Evolutionary conservation across 1,139 yeast genomes (phyloP).

Genomic region (Suhomyces chickasaworum): DNA sequence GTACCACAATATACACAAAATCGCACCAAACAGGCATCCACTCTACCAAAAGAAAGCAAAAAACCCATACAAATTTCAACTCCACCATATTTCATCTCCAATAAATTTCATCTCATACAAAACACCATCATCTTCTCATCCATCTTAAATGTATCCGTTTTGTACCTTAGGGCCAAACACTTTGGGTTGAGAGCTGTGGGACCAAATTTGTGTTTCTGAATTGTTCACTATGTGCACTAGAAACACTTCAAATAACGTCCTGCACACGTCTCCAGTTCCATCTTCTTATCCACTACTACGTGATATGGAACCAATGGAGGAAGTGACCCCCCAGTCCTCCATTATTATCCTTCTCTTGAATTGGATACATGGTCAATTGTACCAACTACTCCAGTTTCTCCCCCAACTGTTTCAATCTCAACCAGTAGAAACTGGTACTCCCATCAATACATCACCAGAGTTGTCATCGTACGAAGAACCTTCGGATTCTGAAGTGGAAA

Average conservation of each 20-base stretch:
- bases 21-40: too few species aligned
- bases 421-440: background rate
- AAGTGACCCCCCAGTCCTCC: slow-evolving; percentile 1
- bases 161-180: too few species aligned
- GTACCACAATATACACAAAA: too few species aligned
- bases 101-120: too few species aligned
- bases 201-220: too few species aligned
- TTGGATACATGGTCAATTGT: slow-evolving; percentile 2
- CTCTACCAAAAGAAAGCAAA: too few species aligned
- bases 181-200: too few species aligned
- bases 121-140: too few species aligned
- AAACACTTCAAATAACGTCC: background rate
- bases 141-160: too few species aligned
- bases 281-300: background rate
- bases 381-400: background rate
- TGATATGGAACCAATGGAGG: slow-evolving; percentile 3
- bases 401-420: background rate
- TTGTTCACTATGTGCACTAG: background rate
- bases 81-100: too few species aligned
- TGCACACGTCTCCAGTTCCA: background rate
- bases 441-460: background rate
- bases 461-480: background rate
- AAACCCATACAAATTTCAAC: too few species aligned
- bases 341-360: background rate
- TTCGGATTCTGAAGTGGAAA: slow-evolving; percentile 8